Percentiles rank a stretch among this genome's conserved stretches.
These are phyloP conservation scores for Inonotus hispidus DNA, from an alignment of 1,284 basidiomycete species.

Conservation along the genomic window DNA sequence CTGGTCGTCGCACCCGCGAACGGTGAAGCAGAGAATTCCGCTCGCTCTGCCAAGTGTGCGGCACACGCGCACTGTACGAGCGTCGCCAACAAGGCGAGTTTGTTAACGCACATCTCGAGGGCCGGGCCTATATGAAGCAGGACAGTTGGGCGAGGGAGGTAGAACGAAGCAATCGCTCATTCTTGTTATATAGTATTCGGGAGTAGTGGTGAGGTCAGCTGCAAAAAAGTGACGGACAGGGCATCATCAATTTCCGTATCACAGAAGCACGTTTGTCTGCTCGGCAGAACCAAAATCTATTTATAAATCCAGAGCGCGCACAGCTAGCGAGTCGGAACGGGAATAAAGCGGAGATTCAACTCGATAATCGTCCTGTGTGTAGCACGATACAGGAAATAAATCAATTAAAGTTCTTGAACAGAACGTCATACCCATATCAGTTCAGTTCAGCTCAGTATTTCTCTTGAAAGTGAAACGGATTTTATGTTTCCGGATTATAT, in stretches of 20 bases:
- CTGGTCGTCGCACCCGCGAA: constrained; percentile 33
- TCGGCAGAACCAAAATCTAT: no score
- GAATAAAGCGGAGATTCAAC: neutral
- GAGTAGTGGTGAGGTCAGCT: neutral
- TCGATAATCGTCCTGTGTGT: no score
- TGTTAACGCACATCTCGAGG: neutral
- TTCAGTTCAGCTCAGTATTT: no score
- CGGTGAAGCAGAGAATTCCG: constrained; percentile 23
- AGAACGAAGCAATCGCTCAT: neutral
- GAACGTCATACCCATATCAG: no score
- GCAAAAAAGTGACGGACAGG: neutral
- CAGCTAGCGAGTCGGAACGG: no score
- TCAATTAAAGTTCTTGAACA: no score
- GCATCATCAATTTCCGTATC: neutral
- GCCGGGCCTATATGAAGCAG: neutral
- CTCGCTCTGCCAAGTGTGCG: neutral
- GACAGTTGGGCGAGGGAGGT: neutral
- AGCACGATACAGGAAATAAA: no score
- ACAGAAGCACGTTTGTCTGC: neutral
- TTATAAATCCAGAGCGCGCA: no score
- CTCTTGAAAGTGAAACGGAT: no score
- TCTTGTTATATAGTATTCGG: neutral
- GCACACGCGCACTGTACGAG: neutral
- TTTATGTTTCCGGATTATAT: no score
- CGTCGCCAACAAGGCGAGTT: neutral